Evolutionary conservation across 2,329 filamentous ascomycete species (phyloP).

Genomic region (Alternaria consortialis): DNA sequence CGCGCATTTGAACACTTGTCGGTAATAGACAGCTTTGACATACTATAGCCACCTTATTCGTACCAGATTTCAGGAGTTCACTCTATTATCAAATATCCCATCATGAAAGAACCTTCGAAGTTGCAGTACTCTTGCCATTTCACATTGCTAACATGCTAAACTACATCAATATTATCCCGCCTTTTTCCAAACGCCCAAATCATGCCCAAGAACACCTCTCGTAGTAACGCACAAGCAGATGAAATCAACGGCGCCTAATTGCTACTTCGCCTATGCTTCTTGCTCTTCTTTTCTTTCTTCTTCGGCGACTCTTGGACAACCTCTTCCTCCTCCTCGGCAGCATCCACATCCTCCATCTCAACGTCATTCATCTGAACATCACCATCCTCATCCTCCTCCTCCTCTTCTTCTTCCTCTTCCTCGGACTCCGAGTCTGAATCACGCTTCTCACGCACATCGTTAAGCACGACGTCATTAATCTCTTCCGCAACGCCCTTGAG

Average conservation of each 20-base stretch:
- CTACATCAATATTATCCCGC: conserved; percentile 5
- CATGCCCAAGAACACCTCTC: conserved; percentile 11
- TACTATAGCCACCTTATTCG: too few relatives aligned
- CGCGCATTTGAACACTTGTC: too few relatives aligned
- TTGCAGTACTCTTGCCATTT: conserved; percentile 2
- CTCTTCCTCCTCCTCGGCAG: conserved; percentile 4
- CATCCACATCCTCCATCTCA: conserved; percentile 16
- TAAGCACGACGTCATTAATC: conserved; percentile 20
- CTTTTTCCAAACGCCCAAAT: conserved; percentile 12
- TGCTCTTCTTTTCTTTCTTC: conserved; percentile 18
- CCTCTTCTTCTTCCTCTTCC: conserved; percentile 21
- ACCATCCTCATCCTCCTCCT: conserved; percentile 14
- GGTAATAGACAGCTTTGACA: too few relatives aligned
- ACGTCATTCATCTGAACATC: conserved; percentile 27
- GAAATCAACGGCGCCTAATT: neutral
- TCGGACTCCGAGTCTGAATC: conserved; percentile 22
- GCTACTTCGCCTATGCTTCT: conserved; percentile 15
- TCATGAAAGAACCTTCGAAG: neutral
- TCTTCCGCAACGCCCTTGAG: conserved; percentile 27
- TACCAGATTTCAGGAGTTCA: neutral
- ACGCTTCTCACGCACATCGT: conserved; percentile 15
- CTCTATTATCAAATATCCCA: neutral
- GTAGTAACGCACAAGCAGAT: conserved; percentile 2
- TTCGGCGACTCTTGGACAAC: conserved; percentile 8
- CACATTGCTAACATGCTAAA: conserved; percentile 6